Evolutionary conservation across 208 protist species (phyloP).

Genomic region (Trypanosoma brucei): DNA sequence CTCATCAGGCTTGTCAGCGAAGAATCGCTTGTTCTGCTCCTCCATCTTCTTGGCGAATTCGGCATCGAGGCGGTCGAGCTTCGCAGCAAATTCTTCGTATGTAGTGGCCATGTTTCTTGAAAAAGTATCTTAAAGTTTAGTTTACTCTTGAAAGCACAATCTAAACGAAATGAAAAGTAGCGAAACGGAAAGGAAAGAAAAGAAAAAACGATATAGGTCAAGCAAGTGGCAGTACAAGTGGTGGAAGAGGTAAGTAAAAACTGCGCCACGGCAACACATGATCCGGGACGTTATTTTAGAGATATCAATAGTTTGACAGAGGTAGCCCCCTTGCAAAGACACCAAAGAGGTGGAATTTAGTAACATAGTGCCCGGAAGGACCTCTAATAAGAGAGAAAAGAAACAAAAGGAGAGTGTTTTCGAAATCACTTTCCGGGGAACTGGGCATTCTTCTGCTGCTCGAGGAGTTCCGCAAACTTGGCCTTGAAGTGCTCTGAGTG

Average conservation of each 20-base stretch:
- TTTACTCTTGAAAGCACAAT: background rate
- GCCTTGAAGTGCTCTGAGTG: conserved; percentile 90
- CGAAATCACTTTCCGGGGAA: conserved; percentile 74
- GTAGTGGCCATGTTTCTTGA: conserved; percentile 72
- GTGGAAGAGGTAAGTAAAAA: too few species aligned
- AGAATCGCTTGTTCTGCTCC: conserved; percentile 91
- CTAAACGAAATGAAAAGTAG: background rate
- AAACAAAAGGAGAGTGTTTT: too few species aligned
- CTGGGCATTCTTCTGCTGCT: conserved; percentile 91
- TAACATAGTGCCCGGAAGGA: conserved; percentile 1
- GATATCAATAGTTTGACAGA: too few species aligned
- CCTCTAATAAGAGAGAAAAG: background rate
- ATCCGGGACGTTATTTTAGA: too few species aligned
- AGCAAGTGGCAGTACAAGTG: background rate
- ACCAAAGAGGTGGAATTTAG: too few species aligned
- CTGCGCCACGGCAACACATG: too few species aligned
- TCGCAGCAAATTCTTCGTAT: conserved; percentile 82
- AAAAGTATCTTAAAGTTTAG: conserved; percentile 11
- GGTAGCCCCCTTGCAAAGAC: too few species aligned
- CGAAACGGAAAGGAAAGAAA: background rate
- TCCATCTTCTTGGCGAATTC: conserved; percentile 92
- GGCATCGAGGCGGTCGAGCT: conserved; percentile 87
- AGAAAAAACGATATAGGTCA: background rate
- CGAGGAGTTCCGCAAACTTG: conserved; percentile 86
- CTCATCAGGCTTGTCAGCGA: conserved; percentile 88